Evolutionary conservation across 1,284 basidiomycete species (phyloP).

Genomic region (Ganoderma leucocontextum): DNA sequence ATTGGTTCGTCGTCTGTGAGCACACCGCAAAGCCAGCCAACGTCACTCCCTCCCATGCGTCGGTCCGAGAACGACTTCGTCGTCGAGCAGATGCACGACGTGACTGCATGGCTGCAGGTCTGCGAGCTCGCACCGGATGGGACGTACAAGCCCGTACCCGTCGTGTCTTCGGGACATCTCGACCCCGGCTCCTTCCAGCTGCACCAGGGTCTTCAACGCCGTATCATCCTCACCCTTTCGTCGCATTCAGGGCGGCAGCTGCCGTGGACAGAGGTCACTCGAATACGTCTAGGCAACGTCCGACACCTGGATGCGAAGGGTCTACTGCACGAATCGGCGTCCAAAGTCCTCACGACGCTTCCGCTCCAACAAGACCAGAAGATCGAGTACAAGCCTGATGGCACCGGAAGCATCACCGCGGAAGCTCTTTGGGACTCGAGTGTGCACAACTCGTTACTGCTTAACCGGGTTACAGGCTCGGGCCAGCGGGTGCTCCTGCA

Average conservation of each 20-base stretch:
- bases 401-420: constrained; percentile 75
- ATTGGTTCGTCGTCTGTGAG: constrained; percentile 28
- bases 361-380: constrained; percentile 78
- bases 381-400: constrained; percentile 82
- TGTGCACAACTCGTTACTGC: constrained; percentile 85
- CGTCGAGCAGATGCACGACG: constrained; percentile 89
- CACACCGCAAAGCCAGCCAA: constrained; percentile 39
- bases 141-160: constrained; percentile 85
- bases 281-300: constrained; percentile 83
- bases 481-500: constrained; percentile 86
- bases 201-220: constrained; percentile 93
- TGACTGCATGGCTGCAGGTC: constrained; percentile 87
- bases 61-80: constrained; percentile 93
- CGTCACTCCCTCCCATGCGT: constrained; percentile 77
- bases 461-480: constrained; percentile 85
- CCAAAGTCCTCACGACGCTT: constrained; percentile 73
- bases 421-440: constrained; percentile 94
- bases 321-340: constrained; percentile 77
- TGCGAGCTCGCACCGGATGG: constrained; percentile 89
- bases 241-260: constrained; percentile 92
- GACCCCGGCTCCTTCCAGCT: constrained; percentile 91
- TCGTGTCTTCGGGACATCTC: constrained; percentile 78
- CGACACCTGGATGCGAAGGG: constrained; percentile 89
- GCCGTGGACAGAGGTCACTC: constrained; percentile 84
- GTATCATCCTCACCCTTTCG: constrained; percentile 78